Evolutionary conservation across 345 rosid species (phyloP).

Genomic region (Cardamine resedifolia): DNA sequence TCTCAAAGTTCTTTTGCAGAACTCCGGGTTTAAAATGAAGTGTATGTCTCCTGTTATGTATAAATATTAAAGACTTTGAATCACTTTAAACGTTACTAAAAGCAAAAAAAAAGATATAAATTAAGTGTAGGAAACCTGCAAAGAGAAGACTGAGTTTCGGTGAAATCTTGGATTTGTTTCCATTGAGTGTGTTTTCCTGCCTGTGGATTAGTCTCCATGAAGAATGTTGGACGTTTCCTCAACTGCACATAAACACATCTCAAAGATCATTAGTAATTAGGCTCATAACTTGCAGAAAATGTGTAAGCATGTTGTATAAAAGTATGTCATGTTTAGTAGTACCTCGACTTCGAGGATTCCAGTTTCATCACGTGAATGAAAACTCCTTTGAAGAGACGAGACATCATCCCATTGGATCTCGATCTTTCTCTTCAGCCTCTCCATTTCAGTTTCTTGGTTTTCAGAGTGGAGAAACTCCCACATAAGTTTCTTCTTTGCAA

Average conservation of each 20-base stretch:
- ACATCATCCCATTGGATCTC: conserved; percentile 45
- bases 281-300: too few relatives aligned
- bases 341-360: conserved; percentile 46
- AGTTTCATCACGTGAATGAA: background rate
- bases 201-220: conserved; percentile 43
- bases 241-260: conserved; percentile 36
- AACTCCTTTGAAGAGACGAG: conserved; percentile 8
- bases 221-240: conserved; percentile 39
- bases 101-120: background rate
- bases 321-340: conserved; percentile 13
- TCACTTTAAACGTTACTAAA: background rate
- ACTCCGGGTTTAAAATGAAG: conserved; percentile 45
- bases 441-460: background rate
- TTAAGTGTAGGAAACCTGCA: conserved; percentile 47
- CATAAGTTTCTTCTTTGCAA: conserved; percentile 53
- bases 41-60: conserved; percentile 52
- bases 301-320: background rate
- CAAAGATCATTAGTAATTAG: background rate
- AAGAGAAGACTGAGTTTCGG: conserved; percentile 28
- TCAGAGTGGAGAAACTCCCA: conserved; percentile 55
- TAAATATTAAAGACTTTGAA: background rate
- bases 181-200: conserved; percentile 51
- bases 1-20: conserved; percentile 49
- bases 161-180: conserved; percentile 46
- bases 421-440: conserved; percentile 45